Percentiles rank a stretch among this genome's conserved stretches.
Evolutionary conservation across 495 filamentous ascomycete genomes (phyloP).

Genomic region (Apiosordaria backusii): DNA sequence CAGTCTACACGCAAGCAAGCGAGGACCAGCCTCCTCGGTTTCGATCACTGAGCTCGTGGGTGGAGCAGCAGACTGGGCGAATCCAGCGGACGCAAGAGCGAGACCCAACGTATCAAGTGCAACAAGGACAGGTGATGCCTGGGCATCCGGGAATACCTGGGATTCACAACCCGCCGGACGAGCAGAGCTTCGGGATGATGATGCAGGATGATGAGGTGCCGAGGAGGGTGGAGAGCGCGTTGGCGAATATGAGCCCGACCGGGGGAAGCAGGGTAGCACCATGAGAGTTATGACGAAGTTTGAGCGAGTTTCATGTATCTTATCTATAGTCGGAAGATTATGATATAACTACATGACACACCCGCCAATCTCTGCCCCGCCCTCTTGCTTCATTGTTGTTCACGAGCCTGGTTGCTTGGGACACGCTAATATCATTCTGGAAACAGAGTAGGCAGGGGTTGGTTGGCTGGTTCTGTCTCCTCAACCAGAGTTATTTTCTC

Average conservation of each 20-base stretch:
- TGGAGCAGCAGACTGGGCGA: constrained; percentile 53
- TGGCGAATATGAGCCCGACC: neutral
- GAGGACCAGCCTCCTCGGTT: constrained; percentile 52
- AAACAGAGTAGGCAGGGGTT: neutral
- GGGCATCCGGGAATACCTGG: constrained; percentile 31
- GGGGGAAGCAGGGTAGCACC: neutral
- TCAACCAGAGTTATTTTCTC: too few relatives aligned
- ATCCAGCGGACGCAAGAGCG: constrained; percentile 35
- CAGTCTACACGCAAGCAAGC: constrained; percentile 46
- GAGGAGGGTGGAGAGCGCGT: constrained; percentile 23
- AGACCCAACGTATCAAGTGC: neutral
- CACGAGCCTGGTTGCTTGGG: neutral
- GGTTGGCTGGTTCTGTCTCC: neutral
- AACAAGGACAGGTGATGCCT: constrained; percentile 16
- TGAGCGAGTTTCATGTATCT: neutral
- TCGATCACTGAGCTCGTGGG: constrained; percentile 57
- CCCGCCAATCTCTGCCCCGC: neutral
- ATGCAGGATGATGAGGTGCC: constrained; percentile 35
- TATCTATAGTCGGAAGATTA: constrained; percentile 3
- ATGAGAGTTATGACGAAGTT: neutral
- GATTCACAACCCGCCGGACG: constrained; percentile 32
- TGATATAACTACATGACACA: neutral
- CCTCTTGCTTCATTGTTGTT: neutral
- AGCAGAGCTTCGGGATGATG: constrained; percentile 35
- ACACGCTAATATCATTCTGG: neutral